Evolutionary conservation across 352 stramenopile genomes (phyloP).

Genomic region (Globisporangium rhizosaccharum): DNA sequence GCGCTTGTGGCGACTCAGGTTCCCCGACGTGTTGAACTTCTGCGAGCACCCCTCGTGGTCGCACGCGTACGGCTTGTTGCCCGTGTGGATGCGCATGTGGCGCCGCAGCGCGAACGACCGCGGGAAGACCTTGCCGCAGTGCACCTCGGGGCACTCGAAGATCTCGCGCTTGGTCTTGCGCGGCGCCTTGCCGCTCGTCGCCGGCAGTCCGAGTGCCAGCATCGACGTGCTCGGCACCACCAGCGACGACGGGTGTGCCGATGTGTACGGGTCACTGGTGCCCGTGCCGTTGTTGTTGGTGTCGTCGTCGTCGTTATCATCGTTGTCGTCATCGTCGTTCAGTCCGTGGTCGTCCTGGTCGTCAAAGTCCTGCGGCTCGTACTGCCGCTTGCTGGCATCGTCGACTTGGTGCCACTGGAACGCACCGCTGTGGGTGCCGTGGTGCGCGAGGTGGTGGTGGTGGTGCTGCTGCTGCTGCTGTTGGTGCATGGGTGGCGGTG

Average conservation of each 20-base stretch:
- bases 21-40: conserved; percentile 82
- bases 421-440: not conserved
- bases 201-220: conserved; percentile 3
- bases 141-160: conserved; percentile 43
- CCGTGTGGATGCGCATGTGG: conserved; percentile 83
- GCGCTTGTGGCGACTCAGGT: conserved; percentile 83
- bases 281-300: not conserved
- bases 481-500: conserved; percentile 7
- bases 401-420: conserved; percentile 9
- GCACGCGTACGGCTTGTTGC: conserved; percentile 77
- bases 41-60: conserved; percentile 35
- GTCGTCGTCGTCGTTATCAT: conserved; percentile 1
- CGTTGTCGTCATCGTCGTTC: conserved; percentile 3
- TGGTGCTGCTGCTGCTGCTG: conserved; percentile 4
- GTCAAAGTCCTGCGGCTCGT: not conserved
- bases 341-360: not conserved
- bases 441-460: too few relatives aligned
- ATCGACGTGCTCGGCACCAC: not conserved
- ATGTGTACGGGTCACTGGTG: not conserved
- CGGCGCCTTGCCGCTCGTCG: conserved; percentile 5
- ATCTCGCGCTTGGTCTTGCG: conserved; percentile 20
- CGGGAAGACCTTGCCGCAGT: conserved; percentile 82
- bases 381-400: conserved; percentile 8
- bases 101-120: conserved; percentile 76
- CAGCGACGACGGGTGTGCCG: not conserved